A percentile compares a stretch with the other conserved stretches of the same genome.
phyloP scores from a whole-genome alignment of 1,284 basidiomycete species.

The Hymenochaete sp. region DNA sequence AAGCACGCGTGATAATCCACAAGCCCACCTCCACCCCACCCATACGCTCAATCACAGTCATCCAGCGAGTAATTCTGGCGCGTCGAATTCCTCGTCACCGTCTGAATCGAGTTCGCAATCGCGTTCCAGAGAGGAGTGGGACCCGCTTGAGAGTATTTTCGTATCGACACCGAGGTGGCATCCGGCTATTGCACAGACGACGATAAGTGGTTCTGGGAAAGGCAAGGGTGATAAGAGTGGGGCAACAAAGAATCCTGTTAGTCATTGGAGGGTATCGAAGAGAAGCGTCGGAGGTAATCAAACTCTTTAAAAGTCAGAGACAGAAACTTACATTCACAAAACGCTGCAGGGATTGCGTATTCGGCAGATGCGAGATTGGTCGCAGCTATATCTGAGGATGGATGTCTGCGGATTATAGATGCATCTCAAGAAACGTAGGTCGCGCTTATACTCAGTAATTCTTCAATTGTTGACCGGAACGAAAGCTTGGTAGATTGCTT shows the following conservation, averaged over 20 bases:
- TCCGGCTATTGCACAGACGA: conserved; percentile 40
- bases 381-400: conserved; percentile 83
- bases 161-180: conserved; percentile 81
- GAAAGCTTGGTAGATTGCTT: conserved; percentile 79
- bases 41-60: too few relatives aligned
- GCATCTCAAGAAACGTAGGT: conserved; percentile 74
- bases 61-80: conserved; percentile 13
- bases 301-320: too few relatives aligned
- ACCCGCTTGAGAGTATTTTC: conserved; percentile 63
- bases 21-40: too few relatives aligned
- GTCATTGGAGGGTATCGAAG: conserved; percentile 71
- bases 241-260: conserved; percentile 73
- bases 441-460: conserved; percentile 1
- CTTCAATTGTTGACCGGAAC: not conserved
- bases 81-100: conserved; percentile 17
- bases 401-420: conserved; percentile 81
- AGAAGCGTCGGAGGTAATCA: conserved; percentile 68
- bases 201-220: too few relatives aligned
- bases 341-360: conserved; percentile 82
- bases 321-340: too few relatives aligned
- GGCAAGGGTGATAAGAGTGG: conserved; percentile 51
- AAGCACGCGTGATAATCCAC: conserved; percentile 20
- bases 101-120: conserved; percentile 9
- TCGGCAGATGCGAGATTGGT: conserved; percentile 85
- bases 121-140: conserved; percentile 47